Base-by-base conservation (phyloP, 169 alveolate genomes). In the Plasmodium relictum region DNA sequence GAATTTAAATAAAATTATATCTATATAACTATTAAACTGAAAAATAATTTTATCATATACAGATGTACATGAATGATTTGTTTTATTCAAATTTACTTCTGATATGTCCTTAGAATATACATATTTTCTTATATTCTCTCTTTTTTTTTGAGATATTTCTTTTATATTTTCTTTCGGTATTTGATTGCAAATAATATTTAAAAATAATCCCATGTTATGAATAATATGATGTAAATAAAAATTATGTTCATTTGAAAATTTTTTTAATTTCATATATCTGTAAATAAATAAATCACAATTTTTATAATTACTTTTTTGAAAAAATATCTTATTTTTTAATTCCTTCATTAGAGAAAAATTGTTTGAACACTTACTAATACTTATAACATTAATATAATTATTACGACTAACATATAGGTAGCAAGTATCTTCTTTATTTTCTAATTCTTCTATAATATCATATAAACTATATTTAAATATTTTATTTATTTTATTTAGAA, bases 391-490 rank as follows among this genome's bases (percentile, higher is more conserved):
- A 80, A 86, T 45, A 37, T n/a, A 56, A 37, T 37, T 62, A 20
- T 61, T 86, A 41, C 68, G 14, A 24, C 88, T 52, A n/a, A 70
- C 16, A 54, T 70, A 86, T 48, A 86, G n/a, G 39, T 86, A 86
- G 58, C 92, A 86, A 2, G 78, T 22, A 10, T 72, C 48, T 12
- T 66, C 62, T 24, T 61, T 42, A 22, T 42, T 71, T 22, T 86
- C 71, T 48, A 86, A 14, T 74, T 86, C 92, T n/a, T 86, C 92
- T 14, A 72, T 24, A 61, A 86, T 86, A 44, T 58, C 48, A 12
- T 42, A 66, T 18, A 86, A 71, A 18, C 44, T 86, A 50, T 86
- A 58, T 20, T 86, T 86, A 26, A 41, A 54, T n/a, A 86, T 37
- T 62, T 54, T 61, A 44, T 72, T 71, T 10, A 86, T 10, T 20